Conservation (phyloP, 495 filamentous ascomycete genomes). For the Bacidia gigantensis region DNA sequence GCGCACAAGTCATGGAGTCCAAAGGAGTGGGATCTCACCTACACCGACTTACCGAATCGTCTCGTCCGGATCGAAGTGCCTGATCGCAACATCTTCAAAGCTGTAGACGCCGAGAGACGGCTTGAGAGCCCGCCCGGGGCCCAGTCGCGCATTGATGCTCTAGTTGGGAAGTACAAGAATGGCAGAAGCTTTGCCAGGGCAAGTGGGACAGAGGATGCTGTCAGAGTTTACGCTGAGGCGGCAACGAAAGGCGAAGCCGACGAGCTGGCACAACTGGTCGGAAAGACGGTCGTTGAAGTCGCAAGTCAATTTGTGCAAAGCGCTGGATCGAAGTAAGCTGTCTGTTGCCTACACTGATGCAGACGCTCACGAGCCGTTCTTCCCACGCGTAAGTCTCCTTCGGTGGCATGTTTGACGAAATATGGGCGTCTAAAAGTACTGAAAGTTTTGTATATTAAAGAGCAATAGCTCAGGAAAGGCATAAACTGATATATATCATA, state of each 20-base stretch:
- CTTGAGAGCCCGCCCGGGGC: conserved; percentile 65
- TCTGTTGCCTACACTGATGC: too few species aligned
- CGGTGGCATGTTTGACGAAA: not conserved
- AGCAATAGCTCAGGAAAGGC: not conserved
- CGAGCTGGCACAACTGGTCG: conserved; percentile 71
- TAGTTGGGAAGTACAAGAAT: conserved; percentile 81
- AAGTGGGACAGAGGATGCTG: conserved; percentile 90
- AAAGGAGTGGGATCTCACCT: conserved; percentile 83
- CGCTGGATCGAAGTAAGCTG: too few species aligned
- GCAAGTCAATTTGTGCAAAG: not conserved
- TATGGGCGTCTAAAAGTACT: not conserved
- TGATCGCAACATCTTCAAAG: conserved; percentile 75
- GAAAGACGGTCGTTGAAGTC: conserved; percentile 23
- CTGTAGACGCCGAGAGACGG: conserved; percentile 80
- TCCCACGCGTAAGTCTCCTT: not conserved
- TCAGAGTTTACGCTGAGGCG: conserved; percentile 94
- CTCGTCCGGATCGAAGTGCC: conserved; percentile 80
- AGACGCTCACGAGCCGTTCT: too few species aligned
- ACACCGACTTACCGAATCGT: conserved; percentile 92
- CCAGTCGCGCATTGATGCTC: conserved; percentile 71
- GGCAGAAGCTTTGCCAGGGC: conserved; percentile 84
- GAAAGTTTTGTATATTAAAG: not conserved
- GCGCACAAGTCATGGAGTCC: conserved; percentile 88
- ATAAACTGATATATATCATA: not conserved
- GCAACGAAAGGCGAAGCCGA: conserved; percentile 71